These are phyloP conservation scores for Pythium biforme DNA, from an alignment of 352 stramenopile genomes.

Conservation along the genomic window DNA sequence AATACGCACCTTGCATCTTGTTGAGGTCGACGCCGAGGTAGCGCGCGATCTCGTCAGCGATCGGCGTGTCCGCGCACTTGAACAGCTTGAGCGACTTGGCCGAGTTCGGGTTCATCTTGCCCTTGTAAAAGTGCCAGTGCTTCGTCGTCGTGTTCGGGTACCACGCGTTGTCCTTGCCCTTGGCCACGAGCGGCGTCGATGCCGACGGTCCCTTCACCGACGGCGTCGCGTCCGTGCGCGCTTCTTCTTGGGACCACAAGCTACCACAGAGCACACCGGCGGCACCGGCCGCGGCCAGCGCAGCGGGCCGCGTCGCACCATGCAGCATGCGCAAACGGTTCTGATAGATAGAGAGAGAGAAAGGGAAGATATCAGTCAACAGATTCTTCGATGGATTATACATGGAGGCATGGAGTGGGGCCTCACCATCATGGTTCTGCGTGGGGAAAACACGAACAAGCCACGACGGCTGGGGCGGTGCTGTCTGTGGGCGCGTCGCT, in stretches of 20 bases:
- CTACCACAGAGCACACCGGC: slow-evolving; percentile 37
- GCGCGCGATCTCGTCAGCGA: slow-evolving; percentile 79
- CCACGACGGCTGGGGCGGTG: too few relatives aligned
- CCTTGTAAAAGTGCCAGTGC: slow-evolving; percentile 88
- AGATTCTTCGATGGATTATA: too few relatives aligned
- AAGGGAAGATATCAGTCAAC: not conserved
- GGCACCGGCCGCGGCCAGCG: slow-evolving; percentile 36
- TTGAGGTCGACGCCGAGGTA: slow-evolving; percentile 82
- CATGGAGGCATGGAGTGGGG: not conserved
- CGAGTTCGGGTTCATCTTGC: slow-evolving; percentile 79
- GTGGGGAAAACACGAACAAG: too few relatives aligned
- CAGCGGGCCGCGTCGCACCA: slow-evolving; percentile 7
- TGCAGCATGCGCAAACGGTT: slow-evolving; percentile 27
- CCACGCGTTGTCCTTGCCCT: slow-evolving; percentile 42
- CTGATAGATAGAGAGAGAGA: not conserved
- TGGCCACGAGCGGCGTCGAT: slow-evolving; percentile 12
- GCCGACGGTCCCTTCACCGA: slow-evolving; percentile 15
- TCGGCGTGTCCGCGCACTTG: slow-evolving; percentile 84
- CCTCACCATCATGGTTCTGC: not conserved
- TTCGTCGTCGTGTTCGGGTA: slow-evolving; percentile 83
- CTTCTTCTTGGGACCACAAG: slow-evolving; percentile 15
- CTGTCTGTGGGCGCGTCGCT: not conserved
- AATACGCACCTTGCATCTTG: slow-evolving; percentile 56
- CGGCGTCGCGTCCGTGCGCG: slow-evolving; percentile 11
- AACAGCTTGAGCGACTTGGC: slow-evolving; percentile 89